phyloP scores from a whole-genome alignment of 805 yeast genomes.

The Tetrapisispora arboricola region DNA sequence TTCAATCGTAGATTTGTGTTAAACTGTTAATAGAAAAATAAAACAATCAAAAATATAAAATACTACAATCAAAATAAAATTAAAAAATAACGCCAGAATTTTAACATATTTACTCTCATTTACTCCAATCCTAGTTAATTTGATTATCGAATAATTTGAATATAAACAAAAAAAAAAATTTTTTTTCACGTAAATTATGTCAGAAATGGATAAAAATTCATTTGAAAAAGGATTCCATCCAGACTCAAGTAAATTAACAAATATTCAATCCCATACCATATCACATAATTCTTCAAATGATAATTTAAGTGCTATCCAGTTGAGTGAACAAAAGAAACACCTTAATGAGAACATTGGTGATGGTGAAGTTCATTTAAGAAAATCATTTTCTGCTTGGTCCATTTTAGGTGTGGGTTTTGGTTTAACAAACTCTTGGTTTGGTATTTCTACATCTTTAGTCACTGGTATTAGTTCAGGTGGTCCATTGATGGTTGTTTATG shows the following conservation, averaged over 20 bases:
- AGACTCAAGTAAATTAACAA: neutral
- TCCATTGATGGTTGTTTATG: conserved; percentile 49
- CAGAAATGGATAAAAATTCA: neutral
- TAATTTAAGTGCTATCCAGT: neutral
- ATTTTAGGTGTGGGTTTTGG: conserved; percentile 54
- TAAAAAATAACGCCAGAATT: too few species aligned
- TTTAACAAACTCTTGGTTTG: conserved; percentile 54
- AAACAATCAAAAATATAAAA: too few species aligned
- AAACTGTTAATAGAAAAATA: too few species aligned
- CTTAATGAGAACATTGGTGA: neutral
- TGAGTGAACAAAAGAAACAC: neutral
- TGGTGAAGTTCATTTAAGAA: conserved; percentile 27
- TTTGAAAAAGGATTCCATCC: neutral
- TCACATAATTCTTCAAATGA: neutral
- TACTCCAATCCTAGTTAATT: too few species aligned
- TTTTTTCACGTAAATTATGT: neutral
- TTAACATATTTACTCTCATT: too few species aligned
- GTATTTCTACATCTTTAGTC: conserved; percentile 48
- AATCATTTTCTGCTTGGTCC: conserved; percentile 40
- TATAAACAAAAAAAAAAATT: too few species aligned
- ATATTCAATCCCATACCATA: neutral
- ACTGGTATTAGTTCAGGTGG: conserved; percentile 53
- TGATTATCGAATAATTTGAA: too few species aligned
- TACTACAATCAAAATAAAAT: too few species aligned
- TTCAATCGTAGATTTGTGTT: too few species aligned